Percentiles rank a stretch among this genome's conserved stretches.
These are phyloP conservation scores for Podaxis pistillaris DNA, from an alignment of 768 basidiomycete species.

Conservation along the genomic window DNA sequence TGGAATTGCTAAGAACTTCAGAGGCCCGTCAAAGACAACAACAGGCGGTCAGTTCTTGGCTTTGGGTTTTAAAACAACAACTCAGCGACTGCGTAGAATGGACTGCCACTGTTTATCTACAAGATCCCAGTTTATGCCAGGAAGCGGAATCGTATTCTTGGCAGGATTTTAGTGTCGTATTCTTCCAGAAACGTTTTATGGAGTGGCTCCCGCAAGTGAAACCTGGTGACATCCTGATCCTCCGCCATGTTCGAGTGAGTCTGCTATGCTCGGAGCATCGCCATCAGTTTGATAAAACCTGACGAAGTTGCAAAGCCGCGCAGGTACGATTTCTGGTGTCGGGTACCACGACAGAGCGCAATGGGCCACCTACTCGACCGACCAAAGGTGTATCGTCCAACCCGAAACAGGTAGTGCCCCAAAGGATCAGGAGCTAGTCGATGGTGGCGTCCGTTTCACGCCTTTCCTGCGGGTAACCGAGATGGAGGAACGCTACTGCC, in stretches of 20 bases:
- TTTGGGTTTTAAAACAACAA: too few species aligned
- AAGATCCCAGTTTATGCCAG: constrained; percentile 1
- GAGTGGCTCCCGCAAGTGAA: constrained; percentile 9
- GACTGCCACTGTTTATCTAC: constrained; percentile 1
- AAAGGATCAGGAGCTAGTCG: not conserved
- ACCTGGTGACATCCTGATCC: constrained; percentile 3
- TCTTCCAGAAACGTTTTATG: not conserved
- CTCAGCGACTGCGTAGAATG: not conserved
- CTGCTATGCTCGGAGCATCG: not conserved
- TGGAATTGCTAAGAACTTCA: not conserved
- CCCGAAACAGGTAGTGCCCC: not conserved
- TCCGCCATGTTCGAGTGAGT: not conserved
- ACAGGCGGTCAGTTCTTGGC: not conserved
- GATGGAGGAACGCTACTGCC: constrained; percentile 10
- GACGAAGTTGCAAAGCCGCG: not conserved
- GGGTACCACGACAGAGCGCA: constrained; percentile 1
- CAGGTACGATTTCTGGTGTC: not conserved
- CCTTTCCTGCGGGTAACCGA: constrained; percentile 4
- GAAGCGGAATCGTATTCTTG: not conserved
- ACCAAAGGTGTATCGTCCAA: not conserved
- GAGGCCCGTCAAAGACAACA: not conserved
- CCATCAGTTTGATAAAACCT: not conserved
- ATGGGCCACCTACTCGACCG: constrained; percentile 6
- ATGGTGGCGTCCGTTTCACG: not conserved
- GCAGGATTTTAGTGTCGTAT: not conserved